These are phyloP conservation scores for Mycena galericulata DNA, from an alignment of 768 basidiomycete species.

Conservation along the genomic window DNA sequence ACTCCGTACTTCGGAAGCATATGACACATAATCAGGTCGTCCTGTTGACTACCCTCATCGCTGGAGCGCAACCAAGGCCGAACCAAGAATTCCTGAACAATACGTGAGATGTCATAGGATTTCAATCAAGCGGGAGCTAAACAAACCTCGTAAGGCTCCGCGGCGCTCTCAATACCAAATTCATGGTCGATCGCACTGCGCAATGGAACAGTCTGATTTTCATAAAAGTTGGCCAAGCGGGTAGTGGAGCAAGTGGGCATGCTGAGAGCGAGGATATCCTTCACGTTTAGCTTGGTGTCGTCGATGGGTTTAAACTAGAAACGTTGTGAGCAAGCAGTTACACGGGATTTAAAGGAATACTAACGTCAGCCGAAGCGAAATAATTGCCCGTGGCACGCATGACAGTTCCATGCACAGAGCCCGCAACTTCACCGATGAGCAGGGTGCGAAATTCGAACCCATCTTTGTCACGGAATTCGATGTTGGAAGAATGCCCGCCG, in stretches of 20 bases:
- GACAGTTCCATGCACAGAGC: not conserved
- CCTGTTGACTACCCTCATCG: not conserved
- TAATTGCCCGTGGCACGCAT: not conserved
- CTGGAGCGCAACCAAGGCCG: not conserved
- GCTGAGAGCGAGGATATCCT: not conserved
- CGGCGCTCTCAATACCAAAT: not conserved
- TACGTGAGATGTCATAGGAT: not conserved
- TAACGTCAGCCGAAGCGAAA: not conserved
- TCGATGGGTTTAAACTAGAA: constrained; percentile 2
- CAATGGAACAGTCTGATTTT: not conserved
- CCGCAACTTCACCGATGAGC: constrained; percentile 3
- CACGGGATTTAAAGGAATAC: not conserved
- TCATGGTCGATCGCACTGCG: not conserved
- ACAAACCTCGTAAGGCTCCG: not conserved
- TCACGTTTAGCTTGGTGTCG: not conserved
- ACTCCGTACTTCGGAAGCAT: constrained; percentile 11
- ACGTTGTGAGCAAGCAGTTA: not conserved
- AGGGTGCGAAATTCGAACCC: not conserved
- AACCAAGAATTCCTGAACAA: not conserved
- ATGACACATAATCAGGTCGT: not conserved
- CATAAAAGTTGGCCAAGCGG: not conserved
- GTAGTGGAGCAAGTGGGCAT: not conserved
- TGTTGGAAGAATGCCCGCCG: not conserved
- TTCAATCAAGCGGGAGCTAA: not conserved
- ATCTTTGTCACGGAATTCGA: not conserved